These are phyloP conservation scores for Camellia granthamiana DNA, from an alignment of 148 eudicot genomes.

Conservation along the genomic window DNA sequence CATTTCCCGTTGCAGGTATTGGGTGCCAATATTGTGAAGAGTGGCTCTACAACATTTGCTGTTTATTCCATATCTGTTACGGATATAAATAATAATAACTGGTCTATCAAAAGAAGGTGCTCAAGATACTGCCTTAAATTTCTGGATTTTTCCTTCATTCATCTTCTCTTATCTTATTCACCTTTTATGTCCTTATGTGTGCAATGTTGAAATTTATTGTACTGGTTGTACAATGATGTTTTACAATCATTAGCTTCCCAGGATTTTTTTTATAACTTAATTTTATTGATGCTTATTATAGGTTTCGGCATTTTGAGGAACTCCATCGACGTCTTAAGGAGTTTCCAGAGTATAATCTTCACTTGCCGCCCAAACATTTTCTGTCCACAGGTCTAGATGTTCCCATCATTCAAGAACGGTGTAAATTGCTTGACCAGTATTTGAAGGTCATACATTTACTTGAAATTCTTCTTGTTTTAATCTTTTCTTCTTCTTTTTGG, in stretches of 20 bases:
- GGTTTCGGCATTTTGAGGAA: conserved; percentile 99
- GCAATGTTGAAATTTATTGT: neutral
- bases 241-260: neutral
- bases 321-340: conserved; percentile 92
- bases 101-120: conserved; percentile 99
- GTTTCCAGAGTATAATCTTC: conserved; percentile 83
- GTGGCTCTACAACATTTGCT: conserved; percentile 84
- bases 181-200: neutral
- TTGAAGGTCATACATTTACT: conserved; percentile 57
- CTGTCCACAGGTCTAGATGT: conserved; percentile 89
- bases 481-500: neutral
- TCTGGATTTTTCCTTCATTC: conserved; percentile 7
- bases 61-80: conserved; percentile 90
- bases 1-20: conserved; percentile 59
- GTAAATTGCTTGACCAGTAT: conserved; percentile 86
- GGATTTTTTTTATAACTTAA: conserved; percentile 8
- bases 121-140: neutral
- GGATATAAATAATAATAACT: conserved; percentile 71
- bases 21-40: conserved; percentile 88
- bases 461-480: conserved; percentile 1
- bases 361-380: conserved; percentile 97
- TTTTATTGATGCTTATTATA: conserved; percentile 21
- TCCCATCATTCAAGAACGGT: conserved; percentile 83
- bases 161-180: conserved; percentile 4
- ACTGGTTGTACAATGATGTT: neutral